phyloP scores from a whole-genome alignment of 2,329 filamentous ascomycete genomes.

The Cladosporium velox region DNA sequence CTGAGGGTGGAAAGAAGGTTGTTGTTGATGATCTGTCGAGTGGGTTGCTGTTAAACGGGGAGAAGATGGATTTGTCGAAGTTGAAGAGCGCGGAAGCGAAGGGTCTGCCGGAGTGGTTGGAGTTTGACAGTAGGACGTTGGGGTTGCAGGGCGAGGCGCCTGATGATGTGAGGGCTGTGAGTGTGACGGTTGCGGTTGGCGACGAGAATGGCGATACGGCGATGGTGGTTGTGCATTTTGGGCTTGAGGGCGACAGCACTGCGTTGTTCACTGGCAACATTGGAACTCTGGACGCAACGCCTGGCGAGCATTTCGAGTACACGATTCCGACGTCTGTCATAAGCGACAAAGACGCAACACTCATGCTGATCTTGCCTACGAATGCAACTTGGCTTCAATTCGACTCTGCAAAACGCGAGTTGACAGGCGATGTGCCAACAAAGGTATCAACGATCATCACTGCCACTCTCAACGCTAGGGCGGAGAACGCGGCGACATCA shows the following conservation, averaged over 20 bases:
- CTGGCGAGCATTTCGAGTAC: slow-evolving; percentile 53
- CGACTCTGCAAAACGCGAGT: slow-evolving; percentile 45
- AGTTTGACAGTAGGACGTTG: slow-evolving; percentile 63
- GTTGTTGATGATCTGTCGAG: slow-evolving; percentile 36
- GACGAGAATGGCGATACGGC: slow-evolving; percentile 64
- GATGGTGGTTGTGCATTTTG: slow-evolving; percentile 56
- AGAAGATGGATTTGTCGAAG: slow-evolving; percentile 50
- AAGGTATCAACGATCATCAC: slow-evolving; percentile 43
- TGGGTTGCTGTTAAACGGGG: slow-evolving; percentile 41
- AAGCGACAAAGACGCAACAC: slow-evolving; percentile 41
- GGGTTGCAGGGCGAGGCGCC: slow-evolving; percentile 66
- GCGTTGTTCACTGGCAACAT: slow-evolving; percentile 47
- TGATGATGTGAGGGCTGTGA: slow-evolving; percentile 58
- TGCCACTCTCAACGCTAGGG: slow-evolving; percentile 48
- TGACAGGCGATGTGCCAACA: slow-evolving; percentile 53
- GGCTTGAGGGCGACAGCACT: slow-evolving; percentile 39
- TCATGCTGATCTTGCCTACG: slow-evolving; percentile 48
- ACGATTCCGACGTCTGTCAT: slow-evolving; percentile 49
- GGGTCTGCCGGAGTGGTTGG: slow-evolving; percentile 68
- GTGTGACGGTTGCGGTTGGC: slow-evolving; percentile 61
- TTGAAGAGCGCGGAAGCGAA: slow-evolving; percentile 54
- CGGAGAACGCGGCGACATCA: slow-evolving; percentile 28
- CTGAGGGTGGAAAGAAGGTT: slow-evolving; percentile 38
- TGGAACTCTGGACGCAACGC: slow-evolving; percentile 49
- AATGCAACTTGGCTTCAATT: slow-evolving; percentile 54